Conservation (phyloP, 1,284 basidiomycete species). For the Trichosporon sp. region DNA sequence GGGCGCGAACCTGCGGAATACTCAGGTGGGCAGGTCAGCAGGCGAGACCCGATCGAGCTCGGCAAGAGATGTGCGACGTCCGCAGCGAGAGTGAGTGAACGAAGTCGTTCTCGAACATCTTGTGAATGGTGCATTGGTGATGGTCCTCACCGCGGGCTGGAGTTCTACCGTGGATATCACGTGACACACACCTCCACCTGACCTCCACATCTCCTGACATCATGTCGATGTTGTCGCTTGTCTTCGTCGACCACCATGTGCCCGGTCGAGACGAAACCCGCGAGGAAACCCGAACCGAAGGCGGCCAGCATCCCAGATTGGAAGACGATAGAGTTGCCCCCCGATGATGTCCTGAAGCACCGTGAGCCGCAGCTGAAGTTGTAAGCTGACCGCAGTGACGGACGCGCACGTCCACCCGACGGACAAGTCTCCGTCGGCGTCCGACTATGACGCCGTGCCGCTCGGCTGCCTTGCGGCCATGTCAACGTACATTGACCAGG, state of each 20-base stretch:
- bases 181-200: no score
- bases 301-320: slow-evolving; percentile 26
- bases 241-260: background rate
- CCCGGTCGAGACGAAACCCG: background rate
- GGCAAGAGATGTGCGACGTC: no score
- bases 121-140: no score
- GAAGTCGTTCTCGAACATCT: no score
- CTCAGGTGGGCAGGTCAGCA: background rate
- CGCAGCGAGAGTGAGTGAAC: no score
- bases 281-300: background rate
- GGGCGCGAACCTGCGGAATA: background rate
- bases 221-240: background rate
- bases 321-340: slow-evolving; percentile 30
- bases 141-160: no score
- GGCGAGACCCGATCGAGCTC: no score
- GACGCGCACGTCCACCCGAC: slow-evolving; percentile 52
- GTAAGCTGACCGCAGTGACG: slow-evolving; percentile 30
- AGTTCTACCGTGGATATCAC: no score
- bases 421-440: slow-evolving; percentile 25
- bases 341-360: slow-evolving; percentile 23
- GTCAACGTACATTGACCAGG: slow-evolving; percentile 45
- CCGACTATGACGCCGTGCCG: slow-evolving; percentile 26
- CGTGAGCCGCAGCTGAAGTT: slow-evolving; percentile 20
- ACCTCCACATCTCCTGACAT: background rate
- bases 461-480: slow-evolving; percentile 45